phyloP scores from a whole-genome alignment of 495 filamentous ascomycete genomes.

The Oidiodendron maius region DNA sequence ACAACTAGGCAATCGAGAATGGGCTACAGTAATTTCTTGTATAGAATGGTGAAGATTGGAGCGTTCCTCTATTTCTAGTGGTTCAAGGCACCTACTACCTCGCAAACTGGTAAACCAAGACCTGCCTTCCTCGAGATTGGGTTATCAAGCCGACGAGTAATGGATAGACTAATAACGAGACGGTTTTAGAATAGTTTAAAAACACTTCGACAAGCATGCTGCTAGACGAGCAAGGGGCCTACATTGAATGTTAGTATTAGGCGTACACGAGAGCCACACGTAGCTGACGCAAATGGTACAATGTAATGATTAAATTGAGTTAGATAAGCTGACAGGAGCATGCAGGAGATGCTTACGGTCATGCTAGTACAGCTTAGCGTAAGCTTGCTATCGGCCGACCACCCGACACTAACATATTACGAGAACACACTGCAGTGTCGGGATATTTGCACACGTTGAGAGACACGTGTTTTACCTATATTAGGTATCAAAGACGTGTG shows the following conservation, averaged over 20 bases:
- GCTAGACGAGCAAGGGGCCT: constrained; percentile 11
- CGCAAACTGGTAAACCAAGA: constrained; percentile 26
- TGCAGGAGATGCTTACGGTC: too few species aligned
- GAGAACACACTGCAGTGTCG: too few species aligned
- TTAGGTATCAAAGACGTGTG: too few species aligned
- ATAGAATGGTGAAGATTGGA: constrained; percentile 23
- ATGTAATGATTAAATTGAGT: too few species aligned
- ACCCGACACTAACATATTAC: too few species aligned
- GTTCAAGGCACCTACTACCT: constrained; percentile 25
- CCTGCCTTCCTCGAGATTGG: constrained; percentile 21
- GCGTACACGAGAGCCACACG: constrained; percentile 29
- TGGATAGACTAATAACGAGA: constrained; percentile 29
- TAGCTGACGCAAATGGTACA: too few species aligned
- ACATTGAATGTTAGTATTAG: constrained; percentile 27
- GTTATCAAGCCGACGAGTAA: constrained; percentile 23
- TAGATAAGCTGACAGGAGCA: too few species aligned
- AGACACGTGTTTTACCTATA: too few species aligned
- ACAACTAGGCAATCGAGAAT: constrained; percentile 36
- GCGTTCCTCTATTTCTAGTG: constrained; percentile 30
- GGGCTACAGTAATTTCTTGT: constrained; percentile 29
- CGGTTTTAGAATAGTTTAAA: constrained; percentile 18
- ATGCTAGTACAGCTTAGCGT: too few species aligned
- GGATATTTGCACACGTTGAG: too few species aligned
- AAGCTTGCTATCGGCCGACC: too few species aligned
- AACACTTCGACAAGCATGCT: constrained; percentile 17